Base-by-base conservation (phyloP, 495 filamentous ascomycete genomes). In the Xylaria acuta region DNA sequence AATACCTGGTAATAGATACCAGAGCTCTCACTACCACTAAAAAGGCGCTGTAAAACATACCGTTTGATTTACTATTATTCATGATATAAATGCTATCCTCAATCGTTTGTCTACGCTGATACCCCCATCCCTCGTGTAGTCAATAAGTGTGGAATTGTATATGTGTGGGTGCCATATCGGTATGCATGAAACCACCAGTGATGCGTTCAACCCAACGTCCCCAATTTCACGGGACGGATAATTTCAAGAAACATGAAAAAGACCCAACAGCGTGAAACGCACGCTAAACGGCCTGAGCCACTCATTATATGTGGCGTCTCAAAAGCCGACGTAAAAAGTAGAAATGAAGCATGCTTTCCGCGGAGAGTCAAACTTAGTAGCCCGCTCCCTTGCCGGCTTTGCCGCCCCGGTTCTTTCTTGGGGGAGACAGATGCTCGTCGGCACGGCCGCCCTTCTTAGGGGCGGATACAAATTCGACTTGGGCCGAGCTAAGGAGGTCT, bases 401-500 rank as follows among this genome's bases (percentile, higher is more conserved):
- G 20, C 64, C 60, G 43, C 41, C 59, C 27, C 72, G 67, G 27
- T 41, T 54, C 40, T 66, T 73, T 69, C 65, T 74, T 70, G 30
- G 56, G 40, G 38, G 65, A 40, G 70, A 72, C 7, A 64, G 20
- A 18, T 38, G 16, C 12, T 70, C 68, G 11, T 70, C 68, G 5
- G 53, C 30, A 65, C 72, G 75, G 4, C 72, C 40, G 4, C 73
- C 56, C 45, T 75, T 77, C 47, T 64, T 64, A 12, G 72, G 68
- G 27, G 74, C 51, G 16, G 75, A 72, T 16, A 79, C 43, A 18
- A 75, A 77, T 69, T 84, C 81, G 14, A 79, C 79, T 16, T 76
- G 76, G 9, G 82, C 81, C 27, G 73, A 71, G 32, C 73, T 74
- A 62, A 98, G 82, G 77, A 89, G 90, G 56, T 95, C 88, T 76